These are phyloP conservation scores for Fraxinus dipetala DNA, from an alignment of 305 asterid species.

Conservation along the genomic window DNA sequence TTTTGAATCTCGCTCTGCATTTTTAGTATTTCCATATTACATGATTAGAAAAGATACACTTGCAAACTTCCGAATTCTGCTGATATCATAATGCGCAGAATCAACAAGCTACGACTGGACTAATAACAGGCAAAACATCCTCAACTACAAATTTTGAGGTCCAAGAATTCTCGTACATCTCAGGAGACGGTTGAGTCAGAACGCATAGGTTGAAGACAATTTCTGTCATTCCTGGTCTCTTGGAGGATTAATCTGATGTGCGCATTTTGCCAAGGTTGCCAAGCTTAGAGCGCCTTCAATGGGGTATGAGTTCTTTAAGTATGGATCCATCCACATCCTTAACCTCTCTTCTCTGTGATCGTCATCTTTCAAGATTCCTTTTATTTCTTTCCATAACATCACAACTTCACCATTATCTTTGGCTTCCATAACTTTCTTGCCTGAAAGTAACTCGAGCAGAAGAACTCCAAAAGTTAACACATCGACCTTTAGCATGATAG, in stretches of 20 bases:
- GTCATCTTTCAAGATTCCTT: constrained; percentile 45
- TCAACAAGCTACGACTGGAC: constrained; percentile 58
- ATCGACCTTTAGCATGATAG: constrained; percentile 51
- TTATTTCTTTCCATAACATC: constrained; percentile 56
- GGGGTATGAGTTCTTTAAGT: constrained; percentile 35
- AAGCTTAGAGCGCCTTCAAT: constrained; percentile 62
- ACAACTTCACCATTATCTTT: constrained; percentile 43
- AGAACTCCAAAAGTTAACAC: constrained; percentile 74
- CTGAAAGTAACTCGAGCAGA: constrained; percentile 65
- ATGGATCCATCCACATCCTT: constrained; percentile 66
- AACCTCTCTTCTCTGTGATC: constrained; percentile 50
- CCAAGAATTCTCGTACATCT: constrained; percentile 39
- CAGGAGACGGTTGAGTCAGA: constrained; percentile 56
- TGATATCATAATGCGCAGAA: neutral
- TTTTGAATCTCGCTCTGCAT: neutral
- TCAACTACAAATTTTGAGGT: constrained; percentile 43
- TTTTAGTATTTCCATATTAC: neutral
- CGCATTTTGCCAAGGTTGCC: constrained; percentile 62
- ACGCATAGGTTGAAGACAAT: constrained; percentile 62
- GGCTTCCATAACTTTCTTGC: constrained; percentile 55
- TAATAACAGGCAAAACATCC: constrained; percentile 43
- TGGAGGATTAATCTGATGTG: constrained; percentile 50
- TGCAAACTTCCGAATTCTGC: neutral
- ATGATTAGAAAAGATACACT: neutral
- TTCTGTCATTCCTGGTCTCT: constrained; percentile 66